Conservation (phyloP, 2,329 filamentous ascomycete species). For the Zymoseptoria passerinii region DNA sequence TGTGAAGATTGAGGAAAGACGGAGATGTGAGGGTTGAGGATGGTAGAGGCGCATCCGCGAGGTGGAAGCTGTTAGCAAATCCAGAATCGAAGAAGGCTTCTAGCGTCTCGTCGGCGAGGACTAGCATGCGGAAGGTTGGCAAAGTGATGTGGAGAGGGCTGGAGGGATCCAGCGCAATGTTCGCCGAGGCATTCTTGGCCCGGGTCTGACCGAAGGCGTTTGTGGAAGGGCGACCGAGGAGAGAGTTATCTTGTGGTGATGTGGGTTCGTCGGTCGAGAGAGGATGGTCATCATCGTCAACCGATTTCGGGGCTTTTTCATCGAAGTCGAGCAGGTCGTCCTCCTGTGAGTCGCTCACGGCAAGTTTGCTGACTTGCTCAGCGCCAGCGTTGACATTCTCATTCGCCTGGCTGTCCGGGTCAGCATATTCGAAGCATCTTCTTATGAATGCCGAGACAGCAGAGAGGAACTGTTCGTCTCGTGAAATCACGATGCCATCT, state of each 20-base stretch:
- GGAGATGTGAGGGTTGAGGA: constrained; percentile 45
- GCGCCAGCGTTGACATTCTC: constrained; percentile 29
- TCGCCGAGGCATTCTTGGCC: constrained; percentile 67
- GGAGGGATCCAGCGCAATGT: constrained; percentile 82
- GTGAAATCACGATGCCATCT: constrained; percentile 35
- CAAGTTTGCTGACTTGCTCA: constrained; percentile 52
- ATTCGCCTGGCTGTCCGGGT: constrained; percentile 57
- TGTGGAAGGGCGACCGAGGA: constrained; percentile 22
- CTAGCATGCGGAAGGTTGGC: constrained; percentile 97
- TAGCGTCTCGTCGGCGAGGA: constrained; percentile 87
- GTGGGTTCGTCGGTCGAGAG: not conserved
- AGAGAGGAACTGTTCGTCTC: constrained; percentile 81
- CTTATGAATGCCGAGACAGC: constrained; percentile 94
- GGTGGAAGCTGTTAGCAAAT: constrained; percentile 85
- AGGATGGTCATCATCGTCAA: constrained; percentile 8
- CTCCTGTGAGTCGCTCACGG: constrained; percentile 62
- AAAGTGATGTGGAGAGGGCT: constrained; percentile 93
- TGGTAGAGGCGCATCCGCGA: constrained; percentile 56
- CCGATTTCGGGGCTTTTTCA: constrained; percentile 28
- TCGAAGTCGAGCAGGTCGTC: constrained; percentile 54
- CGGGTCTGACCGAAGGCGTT: constrained; percentile 29
- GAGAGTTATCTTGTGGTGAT: constrained; percentile 15
- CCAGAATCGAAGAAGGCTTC: constrained; percentile 97
- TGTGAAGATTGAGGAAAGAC: constrained; percentile 65
- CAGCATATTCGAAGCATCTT: constrained; percentile 95